Evolutionary conservation across 331 rosid species (phyloP), one percentile per base, ranked within the genome.

Genomic region (Acacia pycnantha): DNA sequence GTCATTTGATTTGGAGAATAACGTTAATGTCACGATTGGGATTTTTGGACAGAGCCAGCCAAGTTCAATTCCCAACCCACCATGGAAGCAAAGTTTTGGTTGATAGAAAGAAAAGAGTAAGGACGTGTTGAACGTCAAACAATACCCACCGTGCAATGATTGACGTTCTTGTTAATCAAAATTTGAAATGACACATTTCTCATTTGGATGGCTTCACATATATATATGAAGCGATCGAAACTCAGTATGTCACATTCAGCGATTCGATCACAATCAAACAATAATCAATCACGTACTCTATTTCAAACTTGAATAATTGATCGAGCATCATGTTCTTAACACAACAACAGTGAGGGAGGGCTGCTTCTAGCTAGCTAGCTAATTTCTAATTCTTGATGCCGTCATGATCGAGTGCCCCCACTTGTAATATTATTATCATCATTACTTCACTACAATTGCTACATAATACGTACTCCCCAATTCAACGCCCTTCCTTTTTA

Each of bases 371-470:
- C n/a, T n/a, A n/a, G n/a, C n/a, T 29, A 29, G 33, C 3, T 67
- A 37, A 66, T 7, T 54, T 54, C 26, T 54, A 21, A 21, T 19
- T 54, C 64, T 67, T 70, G 51, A 44, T 67, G 21, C 24, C 29
- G 43, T 77, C 21, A 76, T 67, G 21, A 76, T 67, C 12, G 31
- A 46, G 77, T n/a, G 58, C 37, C 75, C 35, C 51, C 58, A 9
- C 29, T 46, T 13, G n/a, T 31, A 47, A 81, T 67, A 74, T 73
- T 67, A 74, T 73, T 48, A 85, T 88, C 73, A 84, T 82, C 70
- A 86, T 88, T 87, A 75, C 90, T 85, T 89, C 79, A 31, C 3
- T 31, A 62, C 90, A n/a, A n/a, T 89, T 88, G 44, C 78, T 76
- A 81, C 70, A 78, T 54, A 88, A 78, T 77, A n/a, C n/a, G n/a